Conservation (phyloP, 2,329 filamentous ascomycete species). For the Sphaerulina vaccinii region DNA sequence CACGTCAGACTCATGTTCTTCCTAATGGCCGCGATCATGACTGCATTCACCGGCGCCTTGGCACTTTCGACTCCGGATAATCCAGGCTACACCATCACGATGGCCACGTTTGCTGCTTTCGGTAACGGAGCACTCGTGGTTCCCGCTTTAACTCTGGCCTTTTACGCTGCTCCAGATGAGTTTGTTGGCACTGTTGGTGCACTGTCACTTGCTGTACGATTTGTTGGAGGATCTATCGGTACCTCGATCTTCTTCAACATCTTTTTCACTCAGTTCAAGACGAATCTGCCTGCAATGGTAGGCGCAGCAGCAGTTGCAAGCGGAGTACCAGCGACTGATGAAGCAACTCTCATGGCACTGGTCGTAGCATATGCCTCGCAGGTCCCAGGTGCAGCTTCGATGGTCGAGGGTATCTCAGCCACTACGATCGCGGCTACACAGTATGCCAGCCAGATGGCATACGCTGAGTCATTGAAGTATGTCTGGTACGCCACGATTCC, state of each 20-base stretch:
- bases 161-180: conserved; percentile 61
- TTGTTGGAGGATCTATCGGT: conserved; percentile 63
- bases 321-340: conserved; percentile 17
- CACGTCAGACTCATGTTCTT: conserved; percentile 61
- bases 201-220: conserved; percentile 64
- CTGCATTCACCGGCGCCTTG: conserved; percentile 48
- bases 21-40: conserved; percentile 61
- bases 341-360: conserved; percentile 13
- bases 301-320: conserved; percentile 41
- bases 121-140: conserved; percentile 67
- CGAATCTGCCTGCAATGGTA: conserved; percentile 53
- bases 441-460: conserved; percentile 25
- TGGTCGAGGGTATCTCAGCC: conserved; percentile 16
- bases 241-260: conserved; percentile 51
- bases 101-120: conserved; percentile 60
- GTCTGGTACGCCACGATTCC: conserved; percentile 29
- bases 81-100: conserved; percentile 37
- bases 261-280: conserved; percentile 48
- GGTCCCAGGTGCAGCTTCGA: conserved; percentile 23
- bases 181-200: conserved; percentile 67
- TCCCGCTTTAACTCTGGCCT: conserved; percentile 65
- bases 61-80: conserved; percentile 29
- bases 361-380: conserved; percentile 22
- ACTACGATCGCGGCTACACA: conserved; percentile 22
- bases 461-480: conserved; percentile 25